Base-by-base conservation (phyloP, 495 filamentous ascomycete genomes). In the Cladorrhinum samala region DNA sequence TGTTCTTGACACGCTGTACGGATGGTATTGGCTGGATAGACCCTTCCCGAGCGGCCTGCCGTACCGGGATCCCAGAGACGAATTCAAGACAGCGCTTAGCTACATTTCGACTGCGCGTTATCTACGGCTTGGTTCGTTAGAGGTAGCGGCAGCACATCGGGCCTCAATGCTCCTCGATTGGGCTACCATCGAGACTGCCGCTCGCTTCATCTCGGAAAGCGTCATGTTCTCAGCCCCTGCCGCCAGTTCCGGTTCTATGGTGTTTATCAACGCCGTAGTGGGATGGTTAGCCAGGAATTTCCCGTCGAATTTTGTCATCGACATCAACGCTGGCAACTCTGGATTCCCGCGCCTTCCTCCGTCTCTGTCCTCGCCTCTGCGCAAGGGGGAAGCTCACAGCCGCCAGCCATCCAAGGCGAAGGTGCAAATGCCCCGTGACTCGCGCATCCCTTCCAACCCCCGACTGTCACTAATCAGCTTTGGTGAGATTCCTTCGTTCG, bases 381-480 rank as follows among this genome's bases (percentile, higher is more conserved):
- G n/a, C n/a, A n/a, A n/a, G n/a, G n/a, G n/a, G n/a, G 64, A 50
- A 14, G 42, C 25, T 7, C 58, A 61, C 42, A 61, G 51, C 52
- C 56, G 58, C 42, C 59, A 62, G 36, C 5, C 53, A 9, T 58
- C 59, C 49, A 51, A 58, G 33, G n/a, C 33, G 13, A 45, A 65
- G 46, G 25, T 49, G 19, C 54, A 39, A 42, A 58, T 69, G 57
- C 53, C 66, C 39, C 56, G 63, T 2, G 48, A 55, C 23, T 45
- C 49, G n/a, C 63, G 53, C 11, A 11, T 56, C 18, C 54, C 62
- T 0, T 63, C 68, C 41, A 75, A 81, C 50, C 73, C 77, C 2
- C 74, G 78, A 0, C 63, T 86, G 5, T 80, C 79, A 48, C 67
- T 68, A 44, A 86, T 88, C 60, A 77, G 78, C 54, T 88, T 88